Conservation (phyloP, 108 stramenopile genomes). For the Skeletonema menzelii region DNA sequence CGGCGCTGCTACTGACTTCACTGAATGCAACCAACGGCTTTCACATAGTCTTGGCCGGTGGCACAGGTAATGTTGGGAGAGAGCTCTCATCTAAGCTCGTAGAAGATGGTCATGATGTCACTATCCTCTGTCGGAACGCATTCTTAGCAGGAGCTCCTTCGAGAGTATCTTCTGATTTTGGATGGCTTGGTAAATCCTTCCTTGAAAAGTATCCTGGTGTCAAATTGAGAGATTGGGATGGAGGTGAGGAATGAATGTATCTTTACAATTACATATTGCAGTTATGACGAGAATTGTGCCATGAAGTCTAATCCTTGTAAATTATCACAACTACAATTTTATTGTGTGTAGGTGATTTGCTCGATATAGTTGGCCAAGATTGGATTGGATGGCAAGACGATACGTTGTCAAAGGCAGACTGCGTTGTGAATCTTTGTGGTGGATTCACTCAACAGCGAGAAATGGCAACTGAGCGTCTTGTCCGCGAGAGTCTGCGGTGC, state of each 20-base stretch:
- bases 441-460: slow-evolving; percentile 78
- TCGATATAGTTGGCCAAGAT: slow-evolving; percentile 83
- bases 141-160: slow-evolving; percentile 76
- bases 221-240: slow-evolving; percentile 81
- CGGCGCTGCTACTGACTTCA: not conserved
- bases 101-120: slow-evolving; percentile 62
- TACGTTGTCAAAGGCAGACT: slow-evolving; percentile 62
- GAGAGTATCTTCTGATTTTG: slow-evolving; percentile 77
- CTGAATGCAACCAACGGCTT: slow-evolving; percentile 24
- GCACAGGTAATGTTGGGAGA: slow-evolving; percentile 69
- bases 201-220: slow-evolving; percentile 58
- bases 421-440: slow-evolving; percentile 77
- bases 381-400: slow-evolving; percentile 86
- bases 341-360: slow-evolving; percentile 44
- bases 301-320: not conserved
- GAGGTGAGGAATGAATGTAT: slow-evolving; percentile 50
- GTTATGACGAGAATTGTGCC: not conserved
- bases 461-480: slow-evolving; percentile 76
- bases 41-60: slow-evolving; percentile 76
- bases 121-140: slow-evolving; percentile 75
- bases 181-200: slow-evolving; percentile 70
- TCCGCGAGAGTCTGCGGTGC: slow-evolving; percentile 63
- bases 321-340: not conserved
- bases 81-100: slow-evolving; percentile 51
- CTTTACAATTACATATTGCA: not conserved